Evolutionary conservation across 345 rosid genomes (phyloP), one percentile per base, ranked within the genome.

Genomic region (Nephelium lappaceum): DNA sequence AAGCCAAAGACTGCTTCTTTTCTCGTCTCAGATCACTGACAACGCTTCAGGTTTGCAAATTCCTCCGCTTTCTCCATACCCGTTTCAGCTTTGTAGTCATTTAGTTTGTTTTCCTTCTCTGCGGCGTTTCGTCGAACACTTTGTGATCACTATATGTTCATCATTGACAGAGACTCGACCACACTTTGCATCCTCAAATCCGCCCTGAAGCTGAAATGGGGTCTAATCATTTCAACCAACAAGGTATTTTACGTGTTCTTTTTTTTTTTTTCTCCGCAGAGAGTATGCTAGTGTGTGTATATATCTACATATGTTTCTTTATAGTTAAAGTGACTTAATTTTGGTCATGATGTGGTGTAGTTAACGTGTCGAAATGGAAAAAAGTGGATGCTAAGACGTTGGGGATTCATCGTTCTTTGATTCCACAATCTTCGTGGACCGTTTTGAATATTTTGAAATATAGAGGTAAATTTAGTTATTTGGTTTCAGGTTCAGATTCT

Each of bases 281-380:
- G 11, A 7, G 27, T 42, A 11, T 42, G 51, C 9, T n/a, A 18
- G 11, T 45, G 45, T 73, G 51, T 45, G 51, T 45, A 45, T 3
- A 16, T 16, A 2, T 61, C 42, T 25, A 9, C 5, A 3, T 14
- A n/a, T 43, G 5, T 3, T 4, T 57, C 24, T 57, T 23, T 41
- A 14, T 31, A 36, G 19, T 75, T 64, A 6, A 75, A 15, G 23
- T 0, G 27, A 15, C 31, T 64, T 63, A 31, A 65, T 75, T 75
- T 47, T 71, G 78, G 49, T 60, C 14, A 45, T 72, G 63, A 31
- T 51, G 41, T 83, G 87, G 71, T 53, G 74, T 55, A 81, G 82
- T 86, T 79, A 91, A 89, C 73, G 77, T 69, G 70, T 90, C 91
- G 0, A 90, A 88, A 68, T 95, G 95, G 94, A 90, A 82, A 79